A percentile compares a stretch with the other conserved stretches of the same genome.
Evolutionary conservation across 2,329 filamentous ascomycete species (phyloP).

Genomic region (Cephalotrichum gorgonifer): DNA sequence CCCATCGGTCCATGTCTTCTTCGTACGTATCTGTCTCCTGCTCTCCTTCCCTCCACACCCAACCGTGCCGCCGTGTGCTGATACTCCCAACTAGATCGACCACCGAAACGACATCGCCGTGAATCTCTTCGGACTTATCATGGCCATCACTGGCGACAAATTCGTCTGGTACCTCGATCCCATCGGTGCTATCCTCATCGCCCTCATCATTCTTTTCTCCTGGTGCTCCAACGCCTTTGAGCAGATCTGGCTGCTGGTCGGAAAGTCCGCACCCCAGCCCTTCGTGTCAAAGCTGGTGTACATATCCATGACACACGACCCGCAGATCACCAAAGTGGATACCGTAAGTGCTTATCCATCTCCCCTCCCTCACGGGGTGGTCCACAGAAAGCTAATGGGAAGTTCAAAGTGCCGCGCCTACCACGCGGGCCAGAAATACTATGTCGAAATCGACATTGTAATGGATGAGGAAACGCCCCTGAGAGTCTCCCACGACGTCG

Average conservation of each 20-base stretch:
- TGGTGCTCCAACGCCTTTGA: conserved; percentile 52
- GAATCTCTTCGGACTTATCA: conserved; percentile 43
- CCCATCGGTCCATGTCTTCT: conserved; percentile 45
- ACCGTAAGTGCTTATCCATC: conserved; percentile 24
- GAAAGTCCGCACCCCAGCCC: conserved; percentile 47
- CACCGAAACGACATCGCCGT: conserved; percentile 47
- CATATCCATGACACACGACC: conserved; percentile 42
- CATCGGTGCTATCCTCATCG: conserved; percentile 49
- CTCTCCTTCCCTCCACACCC: not conserved
- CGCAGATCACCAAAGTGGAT: conserved; percentile 45
- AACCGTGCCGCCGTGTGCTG: not conserved
- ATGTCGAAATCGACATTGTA: conserved; percentile 52
- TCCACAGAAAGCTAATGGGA: not conserved
- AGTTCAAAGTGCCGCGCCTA: conserved; percentile 40
- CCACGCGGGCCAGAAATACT: conserved; percentile 50
- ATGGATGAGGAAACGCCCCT: conserved; percentile 45
- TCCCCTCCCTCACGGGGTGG: conserved; percentile 5
- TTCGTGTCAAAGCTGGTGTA: conserved; percentile 47
- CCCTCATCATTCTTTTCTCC: conserved; percentile 49
- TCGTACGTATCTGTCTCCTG: conserved; percentile 21
- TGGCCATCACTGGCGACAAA: conserved; percentile 42
- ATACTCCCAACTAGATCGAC: conserved; percentile 27
- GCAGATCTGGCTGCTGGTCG: conserved; percentile 51
- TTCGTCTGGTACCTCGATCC: conserved; percentile 52
- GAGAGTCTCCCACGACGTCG: conserved; percentile 48